Conservation (phyloP, 73 alveolate species). For the Paramecium sexaurelia region DNA sequence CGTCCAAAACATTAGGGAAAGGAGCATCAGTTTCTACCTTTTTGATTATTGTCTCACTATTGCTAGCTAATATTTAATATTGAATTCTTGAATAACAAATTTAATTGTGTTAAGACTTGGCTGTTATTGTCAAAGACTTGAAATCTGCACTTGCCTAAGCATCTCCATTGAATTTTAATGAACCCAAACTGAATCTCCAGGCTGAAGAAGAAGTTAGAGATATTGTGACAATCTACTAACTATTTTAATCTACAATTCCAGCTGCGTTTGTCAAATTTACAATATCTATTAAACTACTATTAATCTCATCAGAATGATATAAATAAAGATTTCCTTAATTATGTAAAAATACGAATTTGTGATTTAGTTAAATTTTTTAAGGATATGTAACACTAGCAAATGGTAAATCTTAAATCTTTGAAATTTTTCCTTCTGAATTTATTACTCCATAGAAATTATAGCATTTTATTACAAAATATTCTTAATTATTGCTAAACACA, state of each 20-base stretch:
- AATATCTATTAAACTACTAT: background rate
- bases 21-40: background rate
- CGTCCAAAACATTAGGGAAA: background rate
- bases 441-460: background rate
- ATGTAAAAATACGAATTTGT: background rate
- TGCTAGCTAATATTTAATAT: background rate
- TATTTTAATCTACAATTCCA: background rate
- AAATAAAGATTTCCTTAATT: background rate
- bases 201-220: background rate
- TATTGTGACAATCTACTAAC: background rate
- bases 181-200: background rate
- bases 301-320: background rate
- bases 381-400: slow-evolving; percentile 5
- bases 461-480: background rate
- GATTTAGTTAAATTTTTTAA: background rate
- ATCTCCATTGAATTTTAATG: background rate
- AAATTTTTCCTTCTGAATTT: background rate
- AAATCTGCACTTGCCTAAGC: background rate
- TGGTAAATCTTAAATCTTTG: background rate
- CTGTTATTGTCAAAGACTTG: background rate
- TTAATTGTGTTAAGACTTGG: background rate
- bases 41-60: background rate
- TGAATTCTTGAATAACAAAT: background rate
- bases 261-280: background rate
- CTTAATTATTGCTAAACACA: background rate